Evolutionary conservation across 805 yeast genomes (phyloP), one percentile per base, ranked within the genome.

Genomic region (Wickerhamiella kurtzmanii): DNA sequence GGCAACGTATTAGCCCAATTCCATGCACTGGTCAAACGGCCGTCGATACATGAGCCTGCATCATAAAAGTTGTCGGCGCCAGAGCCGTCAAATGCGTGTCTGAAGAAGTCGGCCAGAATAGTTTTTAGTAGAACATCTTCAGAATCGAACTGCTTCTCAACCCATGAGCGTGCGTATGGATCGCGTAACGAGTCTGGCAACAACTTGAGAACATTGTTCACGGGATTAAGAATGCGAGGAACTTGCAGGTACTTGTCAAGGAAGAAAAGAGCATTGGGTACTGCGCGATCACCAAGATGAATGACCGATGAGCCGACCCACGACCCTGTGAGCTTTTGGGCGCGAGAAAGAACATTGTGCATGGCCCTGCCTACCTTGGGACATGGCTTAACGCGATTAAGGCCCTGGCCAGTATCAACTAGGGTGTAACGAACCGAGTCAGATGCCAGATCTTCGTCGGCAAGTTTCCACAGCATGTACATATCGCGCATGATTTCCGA

Each of bases 221-320:
- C 76, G 2, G 94, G 94, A 39, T 77, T 82, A 54, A 82, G 63
- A 35, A 82, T 82, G 44, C 79, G 72, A 25, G 92, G 92, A 2
- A 83, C 84, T 61, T 82, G 94, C 25, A 80, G 73, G 59, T 82
- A 82, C 60, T 83, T 82, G 62, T 82, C 92, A 45, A 82, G 63
- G 66, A 82, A 82, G 59, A 82, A 82, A 50, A 83, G 60, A 0
- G 89, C 87, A 60, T 82, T 82, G 2, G 94, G 94, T 3, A 82
- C 94, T 1, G 88, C 82, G 55, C 79, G 81, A 61, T 82, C 94
- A 37, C 92, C 94, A 16, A 83, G 58, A 62, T 82, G 94, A 20
- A 82, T 82, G 19, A 80, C 89, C 15, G 82, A 76, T 3, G 85
- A 77, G 2, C 94, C 94, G 32, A 82, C 80, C 89, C 92, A 82